Evolutionary conservation across 2,329 filamentous ascomycete genomes (phyloP).

Genomic region (Venturia aucupariae): DNA sequence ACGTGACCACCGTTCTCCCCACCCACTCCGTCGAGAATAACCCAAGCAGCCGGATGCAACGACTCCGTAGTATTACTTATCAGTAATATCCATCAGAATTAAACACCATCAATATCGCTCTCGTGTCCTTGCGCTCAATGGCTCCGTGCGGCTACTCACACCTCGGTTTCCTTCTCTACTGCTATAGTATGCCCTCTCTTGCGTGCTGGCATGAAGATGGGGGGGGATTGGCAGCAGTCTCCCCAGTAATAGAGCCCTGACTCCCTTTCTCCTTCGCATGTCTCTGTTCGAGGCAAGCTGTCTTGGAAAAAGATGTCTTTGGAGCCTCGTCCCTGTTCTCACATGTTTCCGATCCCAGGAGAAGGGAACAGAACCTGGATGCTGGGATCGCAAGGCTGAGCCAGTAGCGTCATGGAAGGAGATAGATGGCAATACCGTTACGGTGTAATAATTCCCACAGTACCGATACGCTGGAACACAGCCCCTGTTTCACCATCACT

Average conservation of each 20-base stretch:
- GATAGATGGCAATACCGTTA: neutral
- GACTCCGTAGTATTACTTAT: no score
- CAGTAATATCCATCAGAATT: neutral
- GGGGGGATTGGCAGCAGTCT: neutral
- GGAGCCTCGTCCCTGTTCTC: neutral
- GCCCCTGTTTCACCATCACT: neutral
- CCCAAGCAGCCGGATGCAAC: neutral
- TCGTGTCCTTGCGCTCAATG: no score
- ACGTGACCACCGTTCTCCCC: neutral
- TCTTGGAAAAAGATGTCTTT: neutral
- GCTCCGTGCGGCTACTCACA: neutral
- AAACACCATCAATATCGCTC: no score
- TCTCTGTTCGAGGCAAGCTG: neutral
- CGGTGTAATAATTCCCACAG: no score
- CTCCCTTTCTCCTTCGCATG: neutral
- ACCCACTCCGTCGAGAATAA: neutral
- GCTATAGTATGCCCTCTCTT: neutral
- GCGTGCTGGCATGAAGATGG: neutral
- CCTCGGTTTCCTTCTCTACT: neutral
- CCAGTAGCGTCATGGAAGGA: neutral
- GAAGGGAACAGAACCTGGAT: neutral
- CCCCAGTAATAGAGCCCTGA: neutral
- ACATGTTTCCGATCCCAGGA: neutral
- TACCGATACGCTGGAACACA: no score
- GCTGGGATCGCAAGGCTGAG: slow-evolving; percentile 6